phyloP scores from a whole-genome alignment of 1,139 yeast species.

The Zygoascus sp. region DNA sequence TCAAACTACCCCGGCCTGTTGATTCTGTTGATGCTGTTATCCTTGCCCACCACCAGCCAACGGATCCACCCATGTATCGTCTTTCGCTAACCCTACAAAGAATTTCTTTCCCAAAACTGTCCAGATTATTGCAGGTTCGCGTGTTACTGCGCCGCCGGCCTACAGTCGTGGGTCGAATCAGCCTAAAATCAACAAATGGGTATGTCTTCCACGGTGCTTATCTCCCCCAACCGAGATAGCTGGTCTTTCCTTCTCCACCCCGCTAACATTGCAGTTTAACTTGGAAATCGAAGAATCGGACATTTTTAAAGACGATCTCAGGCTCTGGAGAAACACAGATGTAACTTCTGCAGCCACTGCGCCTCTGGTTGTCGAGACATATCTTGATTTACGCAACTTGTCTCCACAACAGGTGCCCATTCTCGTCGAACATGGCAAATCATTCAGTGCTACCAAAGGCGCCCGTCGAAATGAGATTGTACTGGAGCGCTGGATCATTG shows the following conservation, averaged over 20 bases:
- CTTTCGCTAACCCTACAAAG: conserved; percentile 28
- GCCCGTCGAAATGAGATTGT: conserved; percentile 73
- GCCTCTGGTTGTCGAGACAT: conserved; percentile 82
- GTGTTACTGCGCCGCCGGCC: conserved; percentile 28
- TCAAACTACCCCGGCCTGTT: not conserved
- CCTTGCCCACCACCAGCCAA: no score
- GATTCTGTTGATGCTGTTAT: not conserved
- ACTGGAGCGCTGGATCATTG: conserved; percentile 87
- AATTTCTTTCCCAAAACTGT: conserved; percentile 71
- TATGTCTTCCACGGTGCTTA: conserved; percentile 12
- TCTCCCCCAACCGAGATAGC: not conserved
- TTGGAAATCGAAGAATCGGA: conserved; percentile 51
- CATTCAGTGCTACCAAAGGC: conserved; percentile 51
- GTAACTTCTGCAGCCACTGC: conserved; percentile 29
- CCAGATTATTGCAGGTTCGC: conserved; percentile 49
- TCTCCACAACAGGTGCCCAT: conserved; percentile 59
- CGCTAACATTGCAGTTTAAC: conserved; percentile 52
- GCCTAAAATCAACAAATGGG: conserved; percentile 36
- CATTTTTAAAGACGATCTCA: conserved; percentile 50
- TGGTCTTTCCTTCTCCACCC: not conserved
- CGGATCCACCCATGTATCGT: no score
- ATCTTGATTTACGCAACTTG: conserved; percentile 63
- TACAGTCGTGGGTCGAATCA: conserved; percentile 21
- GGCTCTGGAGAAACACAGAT: conserved; percentile 51
- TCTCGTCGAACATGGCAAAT: conserved; percentile 48